Evolutionary conservation across 179 eudicot genomes (phyloP), one percentile per base, ranked within the genome.

Genomic region (Beta corolliflora): DNA sequence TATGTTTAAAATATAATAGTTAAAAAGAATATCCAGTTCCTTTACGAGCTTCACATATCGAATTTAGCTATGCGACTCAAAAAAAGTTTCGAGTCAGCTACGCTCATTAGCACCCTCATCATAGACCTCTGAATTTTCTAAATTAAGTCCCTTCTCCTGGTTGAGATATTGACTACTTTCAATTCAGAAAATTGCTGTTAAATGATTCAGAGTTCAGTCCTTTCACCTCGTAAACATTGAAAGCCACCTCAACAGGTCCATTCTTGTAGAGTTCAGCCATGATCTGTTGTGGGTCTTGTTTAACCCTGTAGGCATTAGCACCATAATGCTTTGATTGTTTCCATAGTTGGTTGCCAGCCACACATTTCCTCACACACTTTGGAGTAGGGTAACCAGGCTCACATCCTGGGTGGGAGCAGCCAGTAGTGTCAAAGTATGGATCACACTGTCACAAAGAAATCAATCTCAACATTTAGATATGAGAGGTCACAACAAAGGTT

Each of bases 391-490:
- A 95, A 79, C 78, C 93, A 73, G 98, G 98, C 81, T 95, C 98
- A 82, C 98, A 95, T 54, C 98, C 98, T 66, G 98, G 98, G 88
- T 95, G 98, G 18, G 90, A 87, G 82, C 98, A 95, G 50, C 98
- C 98, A 70, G 83, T 86, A 76, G 80, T 81, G 77, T 95, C 98
- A 52, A 81, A 81, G 80, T 95, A 95, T 3, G 98, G 98, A 81
- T 91, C 98, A 87, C 98, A 95, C 94, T 93, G 91, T 85, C 79
- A 84, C 50, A 19, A 53, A 59, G 69, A 77, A 61, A 68, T 71
- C 56, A 19, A 15, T 68, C 29, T 29, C 67, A 54, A 21, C 56
- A 46, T 71, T 76, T 46, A 46, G 56, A 59, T 60, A 18, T 5
- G 14, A 44, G 13, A 14, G 44, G 53, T 14, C 5, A 68, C 13